These are phyloP conservation scores for Colletotrichum filicis DNA, from an alignment of 2,329 filamentous ascomycete species.

Conservation along the genomic window DNA sequence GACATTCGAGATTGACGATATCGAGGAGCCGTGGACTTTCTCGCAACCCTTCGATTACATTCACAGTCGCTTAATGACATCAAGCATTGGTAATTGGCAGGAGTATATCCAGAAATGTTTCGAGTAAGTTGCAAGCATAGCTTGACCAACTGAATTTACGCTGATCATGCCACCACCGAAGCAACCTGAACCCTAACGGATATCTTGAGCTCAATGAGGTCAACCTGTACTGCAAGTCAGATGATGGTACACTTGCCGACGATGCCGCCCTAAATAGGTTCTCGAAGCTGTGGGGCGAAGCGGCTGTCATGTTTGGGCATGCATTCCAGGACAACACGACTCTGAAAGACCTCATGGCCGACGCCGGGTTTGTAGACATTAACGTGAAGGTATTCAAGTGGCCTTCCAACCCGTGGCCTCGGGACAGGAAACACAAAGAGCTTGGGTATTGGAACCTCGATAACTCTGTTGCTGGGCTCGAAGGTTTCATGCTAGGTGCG, in stretches of 20 bases:
- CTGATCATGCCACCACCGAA: not conserved
- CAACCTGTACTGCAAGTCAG: constrained; percentile 47
- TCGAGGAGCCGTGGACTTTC: constrained; percentile 52
- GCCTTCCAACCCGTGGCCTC: constrained; percentile 63
- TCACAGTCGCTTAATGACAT: constrained; percentile 49
- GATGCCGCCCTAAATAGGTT: constrained; percentile 39
- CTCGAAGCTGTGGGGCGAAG: constrained; percentile 40
- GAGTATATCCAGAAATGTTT: constrained; percentile 48
- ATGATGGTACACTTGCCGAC: constrained; percentile 50
- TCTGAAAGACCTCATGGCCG: constrained; percentile 52
- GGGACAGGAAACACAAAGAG: constrained; percentile 61
- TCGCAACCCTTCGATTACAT: constrained; percentile 52
- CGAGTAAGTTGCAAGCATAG: constrained; percentile 28
- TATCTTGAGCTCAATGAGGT: constrained; percentile 57
- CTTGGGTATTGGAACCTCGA: constrained; percentile 47
- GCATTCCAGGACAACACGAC: constrained; percentile 39
- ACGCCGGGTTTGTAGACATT: constrained; percentile 65
- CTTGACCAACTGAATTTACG: no score
- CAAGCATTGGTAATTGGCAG: constrained; percentile 45
- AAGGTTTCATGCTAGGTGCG: not conserved
- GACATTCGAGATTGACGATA: constrained; percentile 56
- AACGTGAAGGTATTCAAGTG: constrained; percentile 58
- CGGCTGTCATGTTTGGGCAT: constrained; percentile 42
- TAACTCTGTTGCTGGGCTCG: not conserved
- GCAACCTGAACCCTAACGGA: constrained; percentile 52